Conservation (phyloP, 1,284 basidiomycete species). For the Sphaerobolus stellatus region DNA sequence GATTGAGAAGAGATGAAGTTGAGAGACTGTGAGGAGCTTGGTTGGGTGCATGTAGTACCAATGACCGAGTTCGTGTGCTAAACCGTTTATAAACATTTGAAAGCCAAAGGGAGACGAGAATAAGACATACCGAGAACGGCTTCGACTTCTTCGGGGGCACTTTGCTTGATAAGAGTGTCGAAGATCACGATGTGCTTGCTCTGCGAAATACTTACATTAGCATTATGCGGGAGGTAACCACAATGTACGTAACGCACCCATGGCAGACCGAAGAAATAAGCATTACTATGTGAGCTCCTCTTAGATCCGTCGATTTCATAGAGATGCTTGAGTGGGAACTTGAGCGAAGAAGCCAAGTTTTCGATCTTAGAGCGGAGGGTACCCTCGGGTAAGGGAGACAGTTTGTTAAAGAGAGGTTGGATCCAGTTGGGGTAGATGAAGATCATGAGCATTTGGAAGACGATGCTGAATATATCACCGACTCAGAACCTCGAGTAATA, state of each 20-base stretch:
- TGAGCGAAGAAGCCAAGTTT: constrained; percentile 71
- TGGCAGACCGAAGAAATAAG: constrained; percentile 92
- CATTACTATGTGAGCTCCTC: constrained; percentile 91
- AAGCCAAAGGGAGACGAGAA: neutral
- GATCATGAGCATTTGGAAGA: constrained; percentile 84
- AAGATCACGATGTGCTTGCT: constrained; percentile 97
- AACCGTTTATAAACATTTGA: constrained; percentile 16
- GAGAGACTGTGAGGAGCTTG: constrained; percentile 83
- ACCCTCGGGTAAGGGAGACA: constrained; percentile 79
- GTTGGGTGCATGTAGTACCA: constrained; percentile 91
- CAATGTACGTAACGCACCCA: constrained; percentile 56
- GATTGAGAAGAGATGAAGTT: constrained; percentile 84
- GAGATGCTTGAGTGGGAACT: constrained; percentile 92
- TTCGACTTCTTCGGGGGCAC: constrained; percentile 84
- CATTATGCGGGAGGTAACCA: neutral
- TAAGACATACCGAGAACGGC: constrained; percentile 64
- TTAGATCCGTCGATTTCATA: constrained; percentile 98
- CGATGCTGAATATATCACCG: constrained; percentile 49
- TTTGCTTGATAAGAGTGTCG: constrained; percentile 93
- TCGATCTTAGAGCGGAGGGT: constrained; percentile 77
- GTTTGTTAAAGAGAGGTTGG: constrained; percentile 96
- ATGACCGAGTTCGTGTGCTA: constrained; percentile 93
- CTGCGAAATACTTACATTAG: constrained; percentile 31
- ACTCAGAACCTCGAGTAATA: neutral
- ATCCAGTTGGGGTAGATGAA: constrained; percentile 88